Evolutionary conservation across 306 rosid species (phyloP).

Genomic region (Cercis canadensis): DNA sequence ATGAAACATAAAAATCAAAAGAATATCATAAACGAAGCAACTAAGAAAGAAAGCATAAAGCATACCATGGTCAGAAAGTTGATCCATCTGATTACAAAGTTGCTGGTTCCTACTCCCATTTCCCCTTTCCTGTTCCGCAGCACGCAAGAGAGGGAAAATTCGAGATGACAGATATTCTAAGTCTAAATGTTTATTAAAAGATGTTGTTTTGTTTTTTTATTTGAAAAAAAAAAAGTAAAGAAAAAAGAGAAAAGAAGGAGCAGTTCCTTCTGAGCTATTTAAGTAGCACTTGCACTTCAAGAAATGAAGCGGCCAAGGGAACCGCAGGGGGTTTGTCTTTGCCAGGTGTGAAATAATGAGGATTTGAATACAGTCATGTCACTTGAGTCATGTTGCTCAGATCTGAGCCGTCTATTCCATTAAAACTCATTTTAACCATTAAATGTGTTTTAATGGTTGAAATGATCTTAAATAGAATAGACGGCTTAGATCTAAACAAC

Average conservation of each 20-base stretch:
- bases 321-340: background rate
- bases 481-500: too few species aligned
- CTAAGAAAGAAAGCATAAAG: constrained; percentile 3
- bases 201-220: background rate
- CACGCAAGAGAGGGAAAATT: constrained; percentile 11
- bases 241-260: background rate
- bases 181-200: background rate
- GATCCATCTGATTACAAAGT: constrained; percentile 92
- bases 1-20: background rate
- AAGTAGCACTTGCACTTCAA: constrained; percentile 44
- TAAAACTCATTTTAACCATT: too few species aligned
- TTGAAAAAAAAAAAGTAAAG: background rate
- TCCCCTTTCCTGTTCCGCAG: background rate
- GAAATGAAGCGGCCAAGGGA: constrained; percentile 18
- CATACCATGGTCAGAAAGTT: constrained; percentile 90
- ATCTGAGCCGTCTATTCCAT: too few species aligned
- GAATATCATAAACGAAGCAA: background rate
- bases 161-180: constrained; percentile 29
- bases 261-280: constrained; percentile 35
- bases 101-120: constrained; percentile 92
- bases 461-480: too few species aligned
- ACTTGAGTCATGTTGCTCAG: too few species aligned
- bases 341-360: constrained; percentile 20
- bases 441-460: too few species aligned
- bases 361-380: too few species aligned